Conservation (phyloP, 805 yeast genomes). For the Starmerella stellata region DNA sequence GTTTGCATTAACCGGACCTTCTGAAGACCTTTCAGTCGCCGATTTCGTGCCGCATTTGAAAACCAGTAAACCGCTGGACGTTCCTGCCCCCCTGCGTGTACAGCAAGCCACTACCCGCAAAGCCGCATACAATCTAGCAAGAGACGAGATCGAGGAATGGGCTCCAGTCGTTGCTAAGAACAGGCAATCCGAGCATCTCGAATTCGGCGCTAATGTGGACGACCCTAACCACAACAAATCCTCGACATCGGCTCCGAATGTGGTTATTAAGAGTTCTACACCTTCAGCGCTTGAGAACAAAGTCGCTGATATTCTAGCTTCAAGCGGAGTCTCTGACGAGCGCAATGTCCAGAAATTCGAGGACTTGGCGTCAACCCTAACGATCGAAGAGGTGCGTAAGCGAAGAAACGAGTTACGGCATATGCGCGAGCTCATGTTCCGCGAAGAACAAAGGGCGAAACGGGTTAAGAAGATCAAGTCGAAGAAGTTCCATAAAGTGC, state of each 20-base stretch:
- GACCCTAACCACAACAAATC: no score
- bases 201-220: conserved; percentile 58
- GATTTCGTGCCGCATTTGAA: conserved; percentile 32
- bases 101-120: conserved; percentile 70
- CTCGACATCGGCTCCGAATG: conserved; percentile 26
- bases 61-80: conserved; percentile 35
- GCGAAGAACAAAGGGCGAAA: conserved; percentile 82
- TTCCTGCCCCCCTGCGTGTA: conserved; percentile 73
- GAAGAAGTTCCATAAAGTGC: conserved; percentile 67
- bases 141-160: conserved; percentile 78
- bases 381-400: conserved; percentile 59
- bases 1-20: conserved; percentile 9
- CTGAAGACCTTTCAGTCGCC: conserved; percentile 45
- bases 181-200: conserved; percentile 67
- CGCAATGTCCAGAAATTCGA: conserved; percentile 69
- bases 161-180: conserved; percentile 60
- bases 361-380: conserved; percentile 63
- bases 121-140: conserved; percentile 81
- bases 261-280: conserved; percentile 30
- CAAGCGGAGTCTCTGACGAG: conserved; percentile 55
- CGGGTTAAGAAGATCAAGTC: conserved; percentile 90
- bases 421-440: conserved; percentile 91
- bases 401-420: conserved; percentile 67
- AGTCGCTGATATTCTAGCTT: conserved; percentile 40
- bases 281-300: conserved; percentile 45